Conservation (phyloP, 352 stramenopile genomes). For the Phytophthora crassamura region DNA sequence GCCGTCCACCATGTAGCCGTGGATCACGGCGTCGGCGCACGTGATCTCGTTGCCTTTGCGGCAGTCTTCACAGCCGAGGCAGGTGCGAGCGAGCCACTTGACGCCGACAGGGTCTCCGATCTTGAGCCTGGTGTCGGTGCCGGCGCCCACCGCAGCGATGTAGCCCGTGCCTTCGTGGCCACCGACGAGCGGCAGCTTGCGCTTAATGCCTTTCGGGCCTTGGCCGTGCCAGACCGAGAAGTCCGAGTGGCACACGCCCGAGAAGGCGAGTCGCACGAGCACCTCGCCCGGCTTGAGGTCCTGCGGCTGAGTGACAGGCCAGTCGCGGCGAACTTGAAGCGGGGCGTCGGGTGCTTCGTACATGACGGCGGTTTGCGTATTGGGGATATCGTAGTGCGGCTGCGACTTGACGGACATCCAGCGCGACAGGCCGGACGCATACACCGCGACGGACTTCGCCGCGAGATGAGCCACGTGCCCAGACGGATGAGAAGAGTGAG, state of each 20-base stretch:
- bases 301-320: conserved; percentile 47
- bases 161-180: conserved; percentile 63
- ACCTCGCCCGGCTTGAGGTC: conserved; percentile 52
- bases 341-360: conserved; percentile 45
- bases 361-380: conserved; percentile 53
- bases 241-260: conserved; percentile 56
- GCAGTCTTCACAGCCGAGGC: conserved; percentile 57
- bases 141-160: conserved; percentile 46
- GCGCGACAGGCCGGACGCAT: conserved; percentile 10
- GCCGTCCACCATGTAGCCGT: conserved; percentile 48
- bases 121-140: conserved; percentile 50
- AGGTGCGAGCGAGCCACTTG: conserved; percentile 55
- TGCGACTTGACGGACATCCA: conserved; percentile 53
- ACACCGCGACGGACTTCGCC: conserved; percentile 20
- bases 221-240: conserved; percentile 52
- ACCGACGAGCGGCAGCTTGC: conserved; percentile 55
- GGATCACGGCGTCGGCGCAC: conserved; percentile 44
- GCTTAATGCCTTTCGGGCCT: conserved; percentile 26
- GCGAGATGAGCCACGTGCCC: conserved; percentile 26
- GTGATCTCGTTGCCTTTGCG: conserved; percentile 57
- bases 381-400: conserved; percentile 48
- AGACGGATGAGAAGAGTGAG: conserved; percentile 33
- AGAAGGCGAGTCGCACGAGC: conserved; percentile 59
- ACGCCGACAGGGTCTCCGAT: conserved; percentile 55
- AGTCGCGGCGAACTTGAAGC: conserved; percentile 50